Evolutionary conservation across 2,329 filamentous ascomycete species (phyloP).

Genomic region (Aureobasidium melanogenum): DNA sequence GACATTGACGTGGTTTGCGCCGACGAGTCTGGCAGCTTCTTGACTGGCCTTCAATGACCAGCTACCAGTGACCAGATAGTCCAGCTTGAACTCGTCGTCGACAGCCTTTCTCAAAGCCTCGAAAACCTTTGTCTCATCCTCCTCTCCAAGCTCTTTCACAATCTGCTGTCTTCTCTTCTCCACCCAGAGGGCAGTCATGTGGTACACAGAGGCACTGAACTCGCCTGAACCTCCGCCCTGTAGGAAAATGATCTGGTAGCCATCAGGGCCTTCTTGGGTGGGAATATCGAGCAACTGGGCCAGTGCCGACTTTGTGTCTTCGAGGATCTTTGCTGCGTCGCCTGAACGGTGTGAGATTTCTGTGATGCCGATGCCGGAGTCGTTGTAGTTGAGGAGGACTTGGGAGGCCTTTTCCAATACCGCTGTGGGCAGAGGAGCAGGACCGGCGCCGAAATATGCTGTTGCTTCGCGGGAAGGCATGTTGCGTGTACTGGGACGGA

Average conservation of each 20-base stretch:
- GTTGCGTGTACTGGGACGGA: not conserved
- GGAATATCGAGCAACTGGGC: slow-evolving; percentile 70
- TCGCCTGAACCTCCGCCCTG: slow-evolving; percentile 78
- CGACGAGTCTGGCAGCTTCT: slow-evolving; percentile 70
- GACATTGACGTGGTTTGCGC: slow-evolving; percentile 71
- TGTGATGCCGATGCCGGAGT: slow-evolving; percentile 73
- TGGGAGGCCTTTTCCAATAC: slow-evolving; percentile 69
- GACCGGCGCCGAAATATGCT: slow-evolving; percentile 83
- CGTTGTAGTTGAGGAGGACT: slow-evolving; percentile 73
- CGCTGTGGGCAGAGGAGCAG: slow-evolving; percentile 72
- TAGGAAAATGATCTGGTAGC: slow-evolving; percentile 84
- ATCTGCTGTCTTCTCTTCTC: slow-evolving; percentile 55
- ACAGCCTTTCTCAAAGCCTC: slow-evolving; percentile 43
- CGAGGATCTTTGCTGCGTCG: slow-evolving; percentile 69
- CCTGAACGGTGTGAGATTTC: slow-evolving; percentile 85
- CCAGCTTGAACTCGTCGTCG: slow-evolving; percentile 58
- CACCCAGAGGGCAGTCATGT: slow-evolving; percentile 77
- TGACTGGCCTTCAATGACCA: slow-evolving; percentile 87
- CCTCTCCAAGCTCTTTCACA: slow-evolving; percentile 45
- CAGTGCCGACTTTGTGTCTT: slow-evolving; percentile 67
- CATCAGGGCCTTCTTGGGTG: slow-evolving; percentile 60
- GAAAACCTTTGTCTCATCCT: slow-evolving; percentile 48
- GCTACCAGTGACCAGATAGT: slow-evolving; percentile 84
- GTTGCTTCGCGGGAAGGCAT: slow-evolving; percentile 70
- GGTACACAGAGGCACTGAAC: slow-evolving; percentile 77